These are phyloP conservation scores for Rosa lucieae DNA, from an alignment of 306 rosid genomes.

Conservation along the genomic window DNA sequence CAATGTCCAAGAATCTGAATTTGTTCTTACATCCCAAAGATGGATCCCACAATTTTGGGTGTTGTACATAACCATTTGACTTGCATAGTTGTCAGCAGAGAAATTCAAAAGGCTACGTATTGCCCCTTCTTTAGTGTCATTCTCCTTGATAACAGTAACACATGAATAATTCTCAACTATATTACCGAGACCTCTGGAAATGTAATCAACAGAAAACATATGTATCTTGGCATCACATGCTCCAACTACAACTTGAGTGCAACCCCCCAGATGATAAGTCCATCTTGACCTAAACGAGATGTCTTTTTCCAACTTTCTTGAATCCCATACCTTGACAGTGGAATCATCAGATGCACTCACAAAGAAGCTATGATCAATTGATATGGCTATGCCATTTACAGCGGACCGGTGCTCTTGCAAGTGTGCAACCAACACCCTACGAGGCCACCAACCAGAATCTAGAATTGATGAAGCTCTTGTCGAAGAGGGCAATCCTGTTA, in stretches of 20 bases:
- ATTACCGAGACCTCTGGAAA: slow-evolving; percentile 81
- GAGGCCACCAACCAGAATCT: slow-evolving; percentile 97
- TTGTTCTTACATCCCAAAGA: slow-evolving; percentile 91
- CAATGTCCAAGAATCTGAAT: slow-evolving; percentile 69
- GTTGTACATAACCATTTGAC: slow-evolving; percentile 79
- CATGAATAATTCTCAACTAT: slow-evolving; percentile 95
- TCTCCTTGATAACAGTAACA: slow-evolving; percentile 81
- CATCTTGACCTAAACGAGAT: slow-evolving; percentile 92
- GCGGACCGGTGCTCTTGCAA: slow-evolving; percentile 97
- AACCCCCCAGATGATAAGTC: slow-evolving; percentile 89
- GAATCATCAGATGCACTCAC: slow-evolving; percentile 96
- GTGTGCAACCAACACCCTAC: slow-evolving; percentile 94
- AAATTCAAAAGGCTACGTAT: slow-evolving; percentile 65
- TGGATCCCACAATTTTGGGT: slow-evolving; percentile 92
- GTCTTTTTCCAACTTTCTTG: slow-evolving; percentile 89
- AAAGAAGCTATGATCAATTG: slow-evolving; percentile 80
- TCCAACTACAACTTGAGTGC: slow-evolving; percentile 74
- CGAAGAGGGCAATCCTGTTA: slow-evolving; percentile 61
- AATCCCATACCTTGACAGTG: slow-evolving; percentile 95
- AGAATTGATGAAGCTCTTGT: slow-evolving; percentile 59
- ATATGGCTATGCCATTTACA: slow-evolving; percentile 79
- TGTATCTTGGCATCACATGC: slow-evolving; percentile 91
- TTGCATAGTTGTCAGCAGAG: slow-evolving; percentile 50
- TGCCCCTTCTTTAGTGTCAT: slow-evolving; percentile 93
- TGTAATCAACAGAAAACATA: slow-evolving; percentile 85